Base-by-base conservation (phyloP, 768 basidiomycete species). In the Leccinellum luteum region DNA sequence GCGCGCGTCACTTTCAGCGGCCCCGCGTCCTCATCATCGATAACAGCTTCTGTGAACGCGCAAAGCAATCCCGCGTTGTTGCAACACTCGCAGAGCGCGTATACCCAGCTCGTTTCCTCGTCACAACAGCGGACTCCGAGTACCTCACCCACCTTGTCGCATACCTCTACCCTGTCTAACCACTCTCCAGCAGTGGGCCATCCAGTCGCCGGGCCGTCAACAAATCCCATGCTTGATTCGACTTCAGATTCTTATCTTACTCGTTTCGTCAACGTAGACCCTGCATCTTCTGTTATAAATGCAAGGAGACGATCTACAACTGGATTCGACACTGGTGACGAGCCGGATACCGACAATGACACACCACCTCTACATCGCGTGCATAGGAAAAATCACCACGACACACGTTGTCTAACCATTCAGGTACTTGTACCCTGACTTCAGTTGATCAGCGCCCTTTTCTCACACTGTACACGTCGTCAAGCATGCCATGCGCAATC, bases 401-500 rank as follows among this genome's bases (percentile, higher is more conserved):
- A 89, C 68, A 82, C 67, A 43, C 80, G 83, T 12, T 84, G 82
- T 69, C 75, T 86, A 38, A 90, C 87, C 0, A 83, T 90, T 23
- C 84, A 89, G 67, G 89, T 87, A 69, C 61, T 75, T 58, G 35
- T 5, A 15, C 35, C 3, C 21, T 69, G 13, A 30, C 17, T 48
- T 32, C 23, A 10, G 52, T 25, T 14, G 48, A 30, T 15, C 7
- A 3, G 2, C 4, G 25, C 34, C 47, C 1, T 14, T 35, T 25
- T 12, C 59, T 69, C n/a, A 68, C 45, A 12, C 13, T 13, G 43
- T 15, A 32, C 44, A 48, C 2, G 32, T 49, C 53, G 25, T 55
- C 32, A 64, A 90, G 89, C 82, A 86, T 61, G 89, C 88, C 1
- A 83, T 90, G 78, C 85, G 88, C 13, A 71, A 73, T 49, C 89